Percentiles rank a stretch among this genome's conserved stretches.
phyloP scores from a whole-genome alignment of 805 yeast genomes.

The Torulaspora maleeae region DNA sequence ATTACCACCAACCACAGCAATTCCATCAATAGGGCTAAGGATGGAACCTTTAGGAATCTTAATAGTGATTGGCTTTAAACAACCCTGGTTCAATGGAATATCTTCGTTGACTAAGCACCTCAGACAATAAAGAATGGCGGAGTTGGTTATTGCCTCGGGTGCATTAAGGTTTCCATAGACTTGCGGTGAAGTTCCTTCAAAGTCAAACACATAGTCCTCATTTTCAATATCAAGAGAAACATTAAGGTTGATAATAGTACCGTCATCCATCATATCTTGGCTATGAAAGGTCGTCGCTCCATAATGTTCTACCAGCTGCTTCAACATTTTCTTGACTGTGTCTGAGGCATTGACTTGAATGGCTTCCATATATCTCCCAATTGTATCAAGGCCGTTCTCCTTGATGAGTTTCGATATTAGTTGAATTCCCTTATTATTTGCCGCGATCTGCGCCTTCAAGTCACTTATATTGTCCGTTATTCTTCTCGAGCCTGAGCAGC shows the following conservation, averaged over 20 bases:
- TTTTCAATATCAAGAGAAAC: conserved; percentile 46
- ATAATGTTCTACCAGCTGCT: conserved; percentile 43
- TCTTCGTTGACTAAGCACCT: conserved; percentile 80
- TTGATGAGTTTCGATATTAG: conserved; percentile 54
- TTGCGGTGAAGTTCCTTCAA: conserved; percentile 81
- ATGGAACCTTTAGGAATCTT: conserved; percentile 57
- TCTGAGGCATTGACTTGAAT: conserved; percentile 74
- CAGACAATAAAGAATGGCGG: conserved; percentile 83
- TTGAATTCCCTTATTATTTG: conserved; percentile 79
- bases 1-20: conserved; percentile 94
- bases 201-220: conserved; percentile 73
- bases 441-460: conserved; percentile 80
- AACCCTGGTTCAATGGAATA: conserved; percentile 92
- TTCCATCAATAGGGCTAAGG: conserved; percentile 71
- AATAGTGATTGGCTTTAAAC: conserved; percentile 72
- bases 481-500: conserved; percentile 86
- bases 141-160: conserved; percentile 82
- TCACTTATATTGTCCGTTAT: conserved; percentile 80
- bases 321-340: conserved; percentile 57
- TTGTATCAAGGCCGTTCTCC: conserved; percentile 57
- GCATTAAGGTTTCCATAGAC: conserved; percentile 88
- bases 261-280: conserved; percentile 75
- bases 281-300: conserved; percentile 42
- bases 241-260: conserved; percentile 57
- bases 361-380: conserved; percentile 72